Conservation (phyloP, 176 grass and related monocot genomes). For the barley (Hordeum vulgare) region MorexV3_pseudomolecules_assembly NC_058524.1:556524-557023, state of each 20-base stretch:
- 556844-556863: no score
- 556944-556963: no score
- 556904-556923: background rate
- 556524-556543: no score
- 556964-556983: no score
- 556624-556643: background rate
- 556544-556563: no score
- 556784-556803: background rate
- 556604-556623: no score
- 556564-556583: no score
- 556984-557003: background rate
- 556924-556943: no score
- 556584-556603: rapidly evolving
- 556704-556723: background rate
- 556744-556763: background rate
- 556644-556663: background rate
- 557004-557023: no score
- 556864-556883: background rate
- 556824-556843: no score
- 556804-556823: background rate
- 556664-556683: background rate
- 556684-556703: no score
- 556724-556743: background rate
- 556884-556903: background rate
- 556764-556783: background rate